These are phyloP conservation scores for Podila epigama DNA, from an alignment of 192 early-diverging fungal species.

Conservation along the genomic window DNA sequence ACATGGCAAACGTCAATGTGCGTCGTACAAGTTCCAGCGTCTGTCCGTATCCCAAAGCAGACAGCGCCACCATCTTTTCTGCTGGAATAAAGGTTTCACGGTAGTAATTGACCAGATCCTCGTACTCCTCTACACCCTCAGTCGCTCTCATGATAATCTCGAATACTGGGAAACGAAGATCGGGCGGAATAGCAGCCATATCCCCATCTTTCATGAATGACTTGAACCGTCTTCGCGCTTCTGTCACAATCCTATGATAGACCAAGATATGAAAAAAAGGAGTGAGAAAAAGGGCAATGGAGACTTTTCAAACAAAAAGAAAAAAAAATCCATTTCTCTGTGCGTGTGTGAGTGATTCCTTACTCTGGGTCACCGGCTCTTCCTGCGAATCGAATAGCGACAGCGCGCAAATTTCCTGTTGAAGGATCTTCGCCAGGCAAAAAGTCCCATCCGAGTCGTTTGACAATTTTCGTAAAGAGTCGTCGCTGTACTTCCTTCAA, in stretches of 20 bases:
- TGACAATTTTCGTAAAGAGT: constrained; percentile 58
- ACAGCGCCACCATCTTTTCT: constrained; percentile 65
- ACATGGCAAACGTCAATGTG: constrained; percentile 61
- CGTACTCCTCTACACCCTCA: constrained; percentile 45
- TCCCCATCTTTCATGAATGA: constrained; percentile 63
- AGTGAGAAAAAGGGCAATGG: not conserved
- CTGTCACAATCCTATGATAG: constrained; percentile 70
- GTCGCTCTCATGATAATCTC: constrained; percentile 65
- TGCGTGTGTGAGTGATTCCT: not conserved
- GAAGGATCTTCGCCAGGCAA: constrained; percentile 62
- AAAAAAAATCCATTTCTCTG: not conserved
- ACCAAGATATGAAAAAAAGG: too few species aligned
- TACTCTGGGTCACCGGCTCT: constrained; percentile 62
- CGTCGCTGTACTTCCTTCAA: constrained; percentile 59
- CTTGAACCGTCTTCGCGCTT: constrained; percentile 74
- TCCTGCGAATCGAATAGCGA: constrained; percentile 71
- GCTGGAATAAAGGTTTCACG: constrained; percentile 58
- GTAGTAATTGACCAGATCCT: constrained; percentile 51
- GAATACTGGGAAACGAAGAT: constrained; percentile 69
- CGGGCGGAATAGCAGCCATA: constrained; percentile 65
- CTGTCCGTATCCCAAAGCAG: constrained; percentile 59
- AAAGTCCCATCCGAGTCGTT: constrained; percentile 63
- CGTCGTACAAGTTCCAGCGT: constrained; percentile 56
- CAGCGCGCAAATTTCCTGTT: constrained; percentile 62
- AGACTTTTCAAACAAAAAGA: not conserved